phyloP scores from a whole-genome alignment of 495 filamentous ascomycete species.

The Terfezia claveryi region DNA sequence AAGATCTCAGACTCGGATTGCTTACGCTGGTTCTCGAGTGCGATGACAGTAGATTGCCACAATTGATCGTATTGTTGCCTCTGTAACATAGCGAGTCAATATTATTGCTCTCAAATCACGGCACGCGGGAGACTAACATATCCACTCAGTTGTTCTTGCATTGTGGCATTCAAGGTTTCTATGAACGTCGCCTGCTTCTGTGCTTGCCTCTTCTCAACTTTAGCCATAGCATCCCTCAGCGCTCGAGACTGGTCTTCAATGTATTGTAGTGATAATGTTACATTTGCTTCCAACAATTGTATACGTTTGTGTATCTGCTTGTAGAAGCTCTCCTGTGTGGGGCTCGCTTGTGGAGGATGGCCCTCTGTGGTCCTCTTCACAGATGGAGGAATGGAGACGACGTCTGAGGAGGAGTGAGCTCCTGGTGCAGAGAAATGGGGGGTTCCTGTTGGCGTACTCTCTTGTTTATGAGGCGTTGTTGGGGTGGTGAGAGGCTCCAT shows the following conservation, averaged over 20 bases:
- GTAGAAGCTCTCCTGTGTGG: conserved; percentile 93
- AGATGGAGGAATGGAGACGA: background rate
- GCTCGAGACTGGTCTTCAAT: conserved; percentile 90
- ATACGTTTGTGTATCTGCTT: conserved; percentile 87
- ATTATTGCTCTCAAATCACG: background rate
- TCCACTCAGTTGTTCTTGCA: conserved; percentile 59
- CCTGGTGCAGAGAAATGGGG: too few relatives aligned
- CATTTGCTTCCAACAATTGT: conserved; percentile 74
- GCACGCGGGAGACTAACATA: conserved; percentile 24
- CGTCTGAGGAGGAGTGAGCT: conserved; percentile 1
- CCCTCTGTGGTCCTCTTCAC: too few relatives aligned
- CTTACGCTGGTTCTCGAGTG: conserved; percentile 67
- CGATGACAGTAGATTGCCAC: conserved; percentile 83
- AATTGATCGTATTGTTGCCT: conserved; percentile 80
- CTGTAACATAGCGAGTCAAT: conserved; percentile 3
- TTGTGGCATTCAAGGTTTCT: conserved; percentile 62
- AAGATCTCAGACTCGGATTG: conserved; percentile 59
- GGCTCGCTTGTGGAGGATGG: conserved; percentile 37
- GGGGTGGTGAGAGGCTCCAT: too few relatives aligned
- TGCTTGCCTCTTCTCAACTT: conserved; percentile 74
- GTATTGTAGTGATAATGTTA: conserved; percentile 79
- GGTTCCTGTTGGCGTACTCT: too few relatives aligned
- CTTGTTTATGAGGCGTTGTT: too few relatives aligned
- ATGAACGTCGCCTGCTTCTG: conserved; percentile 64
- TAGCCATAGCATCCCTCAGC: conserved; percentile 71